These are phyloP conservation scores for Rhizophagus clarus DNA, from an alignment of 192 early-diverging fungal species.

Conservation along the genomic window DNA sequence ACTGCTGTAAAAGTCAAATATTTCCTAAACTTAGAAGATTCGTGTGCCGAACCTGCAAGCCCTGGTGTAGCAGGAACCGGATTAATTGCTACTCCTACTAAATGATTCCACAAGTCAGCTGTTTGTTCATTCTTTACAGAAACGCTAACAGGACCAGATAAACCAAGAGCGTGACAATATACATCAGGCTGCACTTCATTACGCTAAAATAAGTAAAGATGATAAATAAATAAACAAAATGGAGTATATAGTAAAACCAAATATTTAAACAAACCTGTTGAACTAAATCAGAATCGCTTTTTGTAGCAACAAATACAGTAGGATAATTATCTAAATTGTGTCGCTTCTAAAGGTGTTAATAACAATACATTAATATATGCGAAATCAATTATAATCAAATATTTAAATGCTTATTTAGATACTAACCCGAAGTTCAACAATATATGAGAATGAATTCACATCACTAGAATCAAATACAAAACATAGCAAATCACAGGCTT, in stretches of 20 bases:
- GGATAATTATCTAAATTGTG: constrained; percentile 86
- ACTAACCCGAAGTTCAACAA: constrained; percentile 77
- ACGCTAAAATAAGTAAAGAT: constrained; percentile 36
- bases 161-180: constrained; percentile 85
- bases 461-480: constrained; percentile 97
- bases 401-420: background rate
- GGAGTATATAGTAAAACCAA: background rate
- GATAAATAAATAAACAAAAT: background rate
- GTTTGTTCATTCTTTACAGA: constrained; percentile 83
- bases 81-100: constrained; percentile 84
- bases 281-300: constrained; percentile 90
- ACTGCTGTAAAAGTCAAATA: constrained; percentile 45
- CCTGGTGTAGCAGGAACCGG: constrained; percentile 56
- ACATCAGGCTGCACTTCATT: constrained; percentile 89
- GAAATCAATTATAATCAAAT: background rate
- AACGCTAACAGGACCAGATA: constrained; percentile 88
- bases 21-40: constrained; percentile 34
- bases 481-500: constrained; percentile 87
- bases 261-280: constrained; percentile 52
- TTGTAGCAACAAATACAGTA: constrained; percentile 91
- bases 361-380: background rate
- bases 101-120: constrained; percentile 85
- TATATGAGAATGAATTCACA: constrained; percentile 90
- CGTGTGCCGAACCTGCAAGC: constrained; percentile 35
- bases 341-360: constrained; percentile 58